These are phyloP conservation scores for Boletus mariae DNA, from an alignment of 1,284 basidiomycete species.

Conservation along the genomic window DNA sequence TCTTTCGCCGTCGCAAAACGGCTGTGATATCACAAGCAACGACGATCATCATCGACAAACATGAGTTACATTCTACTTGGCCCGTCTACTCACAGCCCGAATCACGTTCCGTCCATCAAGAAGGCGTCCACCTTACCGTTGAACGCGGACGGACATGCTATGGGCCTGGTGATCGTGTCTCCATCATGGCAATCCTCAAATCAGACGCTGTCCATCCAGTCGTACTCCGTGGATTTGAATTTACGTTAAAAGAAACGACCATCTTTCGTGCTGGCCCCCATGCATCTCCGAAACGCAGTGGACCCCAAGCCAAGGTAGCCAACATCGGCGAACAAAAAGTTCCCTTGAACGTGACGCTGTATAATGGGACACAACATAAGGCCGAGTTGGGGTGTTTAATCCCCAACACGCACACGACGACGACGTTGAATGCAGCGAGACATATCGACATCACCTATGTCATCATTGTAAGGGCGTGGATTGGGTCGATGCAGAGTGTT, in stretches of 20 bases:
- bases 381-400: conserved; percentile 68
- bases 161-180: conserved; percentile 79
- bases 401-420: conserved; percentile 67
- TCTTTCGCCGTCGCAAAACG: conserved; percentile 70
- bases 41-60: conserved; percentile 79
- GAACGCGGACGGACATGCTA: conserved; percentile 73
- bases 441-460: conserved; percentile 81
- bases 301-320: conserved; percentile 52
- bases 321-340: conserved; percentile 64
- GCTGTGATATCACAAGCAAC: conserved; percentile 57
- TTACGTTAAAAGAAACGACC: conserved; percentile 71
- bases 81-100: conserved; percentile 81
- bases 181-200: conserved; percentile 65
- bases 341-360: conserved; percentile 66
- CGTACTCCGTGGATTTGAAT: conserved; percentile 76
- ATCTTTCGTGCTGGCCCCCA: conserved; percentile 60
- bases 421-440: conserved; percentile 71
- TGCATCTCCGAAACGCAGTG: conserved; percentile 47
- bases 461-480: conserved; percentile 70
- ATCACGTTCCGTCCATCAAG: conserved; percentile 58
- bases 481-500: conserved; percentile 63
- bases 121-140: conserved; percentile 72
- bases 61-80: conserved; percentile 88
- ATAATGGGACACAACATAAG: conserved; percentile 65
- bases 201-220: conserved; percentile 63